Evolutionary conservation across 176 grass and related monocot species (phyloP).

Genomic region (Tuctoria greenei): DNA sequence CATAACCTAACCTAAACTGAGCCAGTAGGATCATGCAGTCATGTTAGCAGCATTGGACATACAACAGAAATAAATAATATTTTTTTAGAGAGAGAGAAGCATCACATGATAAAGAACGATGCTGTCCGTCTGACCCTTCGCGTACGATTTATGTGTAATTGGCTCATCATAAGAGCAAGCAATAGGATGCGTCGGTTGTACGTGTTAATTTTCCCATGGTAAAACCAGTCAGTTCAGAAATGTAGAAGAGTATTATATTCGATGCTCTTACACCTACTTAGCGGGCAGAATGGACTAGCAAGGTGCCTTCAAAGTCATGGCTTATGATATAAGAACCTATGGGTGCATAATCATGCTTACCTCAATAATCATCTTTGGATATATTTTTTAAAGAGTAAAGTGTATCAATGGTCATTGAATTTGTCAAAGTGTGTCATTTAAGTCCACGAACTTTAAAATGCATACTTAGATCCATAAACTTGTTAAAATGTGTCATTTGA

Average conservation of each 20-base stretch:
- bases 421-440: no score
- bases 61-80: constrained; percentile 3
- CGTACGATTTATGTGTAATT: no score
- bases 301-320: background rate
- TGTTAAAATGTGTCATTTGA: no score
- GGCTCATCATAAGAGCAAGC: background rate
- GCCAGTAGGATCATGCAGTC: background rate
- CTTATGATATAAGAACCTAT: no score
- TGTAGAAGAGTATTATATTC: background rate
- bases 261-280: background rate
- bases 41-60: constrained; percentile 16
- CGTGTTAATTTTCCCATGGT: background rate
- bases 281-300: constrained; percentile 18
- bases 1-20: background rate
- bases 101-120: no score
- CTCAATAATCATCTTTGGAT: no score
- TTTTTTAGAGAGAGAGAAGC: background rate
- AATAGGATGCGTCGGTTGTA: background rate
- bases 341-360: no score
- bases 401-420: no score
- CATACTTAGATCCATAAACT: no score
- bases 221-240: constrained; percentile 11
- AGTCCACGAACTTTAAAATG: no score
- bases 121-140: no score
- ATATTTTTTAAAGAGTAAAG: no score